Conservation (phyloP, 805 yeast species). For the Candida ficus region DNA sequence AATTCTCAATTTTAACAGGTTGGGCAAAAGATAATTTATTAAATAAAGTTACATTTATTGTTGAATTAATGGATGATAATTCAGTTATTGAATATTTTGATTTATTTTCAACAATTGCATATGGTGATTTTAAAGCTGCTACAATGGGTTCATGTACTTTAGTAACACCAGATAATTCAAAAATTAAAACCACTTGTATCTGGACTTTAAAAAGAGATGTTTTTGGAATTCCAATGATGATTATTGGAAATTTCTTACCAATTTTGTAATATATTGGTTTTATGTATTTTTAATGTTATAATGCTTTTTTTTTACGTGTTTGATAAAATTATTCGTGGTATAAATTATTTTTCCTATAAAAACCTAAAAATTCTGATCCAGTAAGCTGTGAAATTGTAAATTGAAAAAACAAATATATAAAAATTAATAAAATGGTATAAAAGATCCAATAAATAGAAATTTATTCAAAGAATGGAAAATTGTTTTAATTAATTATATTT, state of each 20-base stretch:
- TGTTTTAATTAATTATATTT: slow-evolving; percentile 19
- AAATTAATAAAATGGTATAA: not conserved
- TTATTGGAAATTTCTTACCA: slow-evolving; percentile 89
- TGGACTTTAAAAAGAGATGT: slow-evolving; percentile 95
- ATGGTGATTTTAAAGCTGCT: slow-evolving; percentile 84
- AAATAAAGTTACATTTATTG: slow-evolving; percentile 62
- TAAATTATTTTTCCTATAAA: no score
- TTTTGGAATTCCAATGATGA: slow-evolving; percentile 96
- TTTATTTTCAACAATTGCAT: slow-evolving; percentile 77
- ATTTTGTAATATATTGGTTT: slow-evolving; percentile 40
- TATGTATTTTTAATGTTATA: no score
- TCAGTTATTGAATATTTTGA: slow-evolving; percentile 86
- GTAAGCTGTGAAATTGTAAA: no score
- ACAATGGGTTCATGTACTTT: slow-evolving; percentile 86
- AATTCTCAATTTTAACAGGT: slow-evolving; percentile 85
- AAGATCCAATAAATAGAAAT: not conserved
- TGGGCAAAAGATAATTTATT: slow-evolving; percentile 74
- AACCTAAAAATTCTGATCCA: no score
- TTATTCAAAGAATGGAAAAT: no score
- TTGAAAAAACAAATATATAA: not conserved
- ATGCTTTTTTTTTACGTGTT: no score
- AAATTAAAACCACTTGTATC: slow-evolving; percentile 71
- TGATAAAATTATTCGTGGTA: no score
- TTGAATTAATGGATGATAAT: slow-evolving; percentile 80
- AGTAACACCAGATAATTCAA: slow-evolving; percentile 49